phyloP scores from a whole-genome alignment of 2,329 filamentous ascomycete species.

The Scedosporium apiospermum region DNA sequence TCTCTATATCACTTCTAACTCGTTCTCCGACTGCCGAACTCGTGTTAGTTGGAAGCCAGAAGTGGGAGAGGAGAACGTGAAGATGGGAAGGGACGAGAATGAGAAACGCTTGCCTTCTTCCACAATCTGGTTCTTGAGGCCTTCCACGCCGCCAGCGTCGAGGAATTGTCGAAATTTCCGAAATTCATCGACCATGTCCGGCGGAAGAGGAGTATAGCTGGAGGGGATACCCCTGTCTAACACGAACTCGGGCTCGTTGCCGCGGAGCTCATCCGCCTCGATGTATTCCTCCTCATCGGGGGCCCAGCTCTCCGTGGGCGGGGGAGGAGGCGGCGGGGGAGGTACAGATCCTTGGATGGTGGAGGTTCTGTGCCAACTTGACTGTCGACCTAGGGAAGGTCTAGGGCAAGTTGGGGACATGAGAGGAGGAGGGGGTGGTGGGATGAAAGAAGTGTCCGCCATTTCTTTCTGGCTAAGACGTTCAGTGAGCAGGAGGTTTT shows the following conservation, averaged over 20 bases:
- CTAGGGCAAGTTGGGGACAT: background rate
- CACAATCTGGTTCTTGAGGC: slow-evolving; percentile 14
- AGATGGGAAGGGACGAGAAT: background rate
- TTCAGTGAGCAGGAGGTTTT: background rate
- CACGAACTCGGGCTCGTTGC: background rate
- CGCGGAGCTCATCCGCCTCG: background rate
- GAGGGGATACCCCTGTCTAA: background rate
- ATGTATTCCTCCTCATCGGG: background rate
- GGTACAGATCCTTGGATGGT: background rate
- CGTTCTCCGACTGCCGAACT: slow-evolving; percentile 2
- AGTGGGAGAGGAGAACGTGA: background rate
- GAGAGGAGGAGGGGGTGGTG: background rate
- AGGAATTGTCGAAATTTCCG: background rate
- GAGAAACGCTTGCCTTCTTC: slow-evolving; percentile 10
- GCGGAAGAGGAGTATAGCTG: background rate
- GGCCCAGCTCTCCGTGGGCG: background rate
- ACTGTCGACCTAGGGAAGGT: background rate
- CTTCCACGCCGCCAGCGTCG: slow-evolving; percentile 10
- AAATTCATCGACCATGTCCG: background rate
- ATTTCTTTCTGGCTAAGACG: background rate
- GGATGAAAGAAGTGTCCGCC: background rate
- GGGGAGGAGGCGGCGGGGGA: background rate
- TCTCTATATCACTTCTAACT: slow-evolving; percentile 3
- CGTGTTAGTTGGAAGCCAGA: background rate
- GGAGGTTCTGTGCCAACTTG: background rate